Evolutionary conservation across 257 asterid genomes (phyloP).

Genomic region (Solanum pinnatisectum): DNA sequence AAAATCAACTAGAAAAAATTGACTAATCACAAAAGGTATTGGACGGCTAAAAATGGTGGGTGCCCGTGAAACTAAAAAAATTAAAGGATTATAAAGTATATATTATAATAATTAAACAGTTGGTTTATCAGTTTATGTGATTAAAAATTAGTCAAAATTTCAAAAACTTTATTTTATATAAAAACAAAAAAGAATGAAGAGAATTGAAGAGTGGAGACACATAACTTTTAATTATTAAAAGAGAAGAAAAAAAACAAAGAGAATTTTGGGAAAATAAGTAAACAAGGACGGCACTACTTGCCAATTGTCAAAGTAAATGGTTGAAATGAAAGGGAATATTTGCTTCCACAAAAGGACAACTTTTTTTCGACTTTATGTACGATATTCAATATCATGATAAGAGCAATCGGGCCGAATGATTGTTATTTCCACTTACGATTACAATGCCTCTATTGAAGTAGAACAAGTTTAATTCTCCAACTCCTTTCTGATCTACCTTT

Average conservation of each 20-base stretch:
- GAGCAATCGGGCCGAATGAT: rapidly evolving
- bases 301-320: neutral
- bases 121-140: neutral
- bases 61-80: neutral
- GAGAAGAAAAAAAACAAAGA: neutral
- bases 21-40: conserved; percentile 3
- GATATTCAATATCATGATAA: neutral
- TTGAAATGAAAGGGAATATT: neutral
- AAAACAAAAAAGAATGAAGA: neutral
- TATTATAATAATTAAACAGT: neutral
- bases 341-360: neutral
- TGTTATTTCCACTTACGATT: too few relatives aligned
- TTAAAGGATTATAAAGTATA: neutral
- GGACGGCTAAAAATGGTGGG: conserved; percentile 1
- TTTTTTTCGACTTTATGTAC: neutral
- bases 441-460: too few relatives aligned
- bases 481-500: too few relatives aligned
- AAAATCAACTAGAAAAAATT: conserved; percentile 1
- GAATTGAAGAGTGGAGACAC: conserved; percentile 11
- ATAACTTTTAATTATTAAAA: neutral
- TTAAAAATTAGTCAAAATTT: neutral
- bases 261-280: neutral
- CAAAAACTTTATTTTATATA: neutral
- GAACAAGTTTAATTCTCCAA: too few relatives aligned
- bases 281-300: conserved; percentile 13